Evolutionary conservation across 306 rosid genomes (phyloP).

Genomic region (Trichosanthes cucumerina): DNA sequence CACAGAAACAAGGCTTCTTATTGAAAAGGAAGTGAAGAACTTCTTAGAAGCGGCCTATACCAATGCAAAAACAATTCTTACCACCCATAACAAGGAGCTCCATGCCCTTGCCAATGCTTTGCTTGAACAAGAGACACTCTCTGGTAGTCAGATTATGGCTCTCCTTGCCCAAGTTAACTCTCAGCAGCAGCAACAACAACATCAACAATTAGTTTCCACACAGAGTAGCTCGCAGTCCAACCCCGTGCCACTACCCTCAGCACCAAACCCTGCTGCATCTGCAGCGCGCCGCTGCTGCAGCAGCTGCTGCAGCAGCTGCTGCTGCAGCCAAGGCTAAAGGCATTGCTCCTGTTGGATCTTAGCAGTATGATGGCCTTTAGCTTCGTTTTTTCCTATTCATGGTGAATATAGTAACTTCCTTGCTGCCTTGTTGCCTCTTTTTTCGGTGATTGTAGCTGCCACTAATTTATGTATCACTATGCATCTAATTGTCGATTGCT

Average conservation of each 20-base stretch:
- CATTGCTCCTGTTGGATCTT: slow-evolving; percentile 60
- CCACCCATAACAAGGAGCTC: slow-evolving; percentile 63
- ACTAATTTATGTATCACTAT: slow-evolving; percentile 6
- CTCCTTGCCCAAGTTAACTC: slow-evolving; percentile 48
- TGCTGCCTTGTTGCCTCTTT: slow-evolving; percentile 2
- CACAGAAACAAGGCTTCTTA: slow-evolving; percentile 82
- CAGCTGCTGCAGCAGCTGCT: slow-evolving; percentile 56
- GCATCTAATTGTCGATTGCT: slow-evolving; percentile 9
- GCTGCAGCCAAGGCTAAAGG: slow-evolving; percentile 76
- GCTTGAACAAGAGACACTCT: slow-evolving; percentile 62
- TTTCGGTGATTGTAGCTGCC: slow-evolving; percentile 12
- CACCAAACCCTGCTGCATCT: slow-evolving; percentile 50
- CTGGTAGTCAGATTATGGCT: slow-evolving; percentile 59
- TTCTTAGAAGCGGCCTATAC: slow-evolving; percentile 60
- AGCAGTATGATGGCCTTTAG: slow-evolving; percentile 14
- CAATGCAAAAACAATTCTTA: slow-evolving; percentile 79
- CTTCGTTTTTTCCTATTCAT: slow-evolving; percentile 11
- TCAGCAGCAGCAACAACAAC: slow-evolving; percentile 29
- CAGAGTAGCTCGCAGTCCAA: slow-evolving; percentile 49
- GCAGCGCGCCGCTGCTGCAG: slow-evolving; percentile 54
- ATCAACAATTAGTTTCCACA: slow-evolving; percentile 24
- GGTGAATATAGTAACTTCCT: slow-evolving; percentile 48
- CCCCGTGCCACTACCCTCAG: slow-evolving; percentile 43
- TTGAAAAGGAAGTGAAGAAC: slow-evolving; percentile 69
- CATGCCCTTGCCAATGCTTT: slow-evolving; percentile 81